phyloP scores from a whole-genome alignment of 306 rosid species.

The Oxytropis ochrocephala region DNA sequence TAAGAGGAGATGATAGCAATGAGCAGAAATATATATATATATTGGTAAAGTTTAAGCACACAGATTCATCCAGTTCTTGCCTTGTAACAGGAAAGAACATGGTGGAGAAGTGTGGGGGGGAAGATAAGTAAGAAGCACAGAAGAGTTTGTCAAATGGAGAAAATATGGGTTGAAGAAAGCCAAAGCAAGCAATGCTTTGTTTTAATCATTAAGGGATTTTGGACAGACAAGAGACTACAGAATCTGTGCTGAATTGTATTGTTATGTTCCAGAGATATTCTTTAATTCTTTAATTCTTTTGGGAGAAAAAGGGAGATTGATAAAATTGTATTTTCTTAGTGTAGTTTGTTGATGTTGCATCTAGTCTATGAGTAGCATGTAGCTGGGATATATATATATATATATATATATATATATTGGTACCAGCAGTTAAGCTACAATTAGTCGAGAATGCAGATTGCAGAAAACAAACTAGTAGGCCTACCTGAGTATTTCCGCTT shows the following conservation, averaged over 20 bases:
- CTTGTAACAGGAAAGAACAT: slow-evolving; percentile 1
- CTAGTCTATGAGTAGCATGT: slow-evolving; percentile 22
- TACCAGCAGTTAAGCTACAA: slow-evolving; percentile 12
- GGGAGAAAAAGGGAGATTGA: slow-evolving; percentile 9
- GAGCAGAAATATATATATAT: not conserved
- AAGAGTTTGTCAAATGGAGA: not conserved
- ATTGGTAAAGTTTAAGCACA: slow-evolving; percentile 18
- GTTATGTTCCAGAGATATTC: slow-evolving; percentile 1
- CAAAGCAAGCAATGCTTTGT: not conserved
- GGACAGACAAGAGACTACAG: not conserved
- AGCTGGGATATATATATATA: slow-evolving; percentile 10
- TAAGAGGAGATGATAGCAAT: slow-evolving; percentile 51
- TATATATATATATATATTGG: no score
- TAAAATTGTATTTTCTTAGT: not conserved
- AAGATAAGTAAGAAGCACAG: not conserved
- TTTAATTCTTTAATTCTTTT: slow-evolving; percentile 23
- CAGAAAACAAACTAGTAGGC: not conserved
- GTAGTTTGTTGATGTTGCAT: slow-evolving; percentile 23
- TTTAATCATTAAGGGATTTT: not conserved
- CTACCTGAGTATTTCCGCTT: not conserved
- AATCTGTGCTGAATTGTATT: slow-evolving; percentile 20
- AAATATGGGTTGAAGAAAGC: not conserved
- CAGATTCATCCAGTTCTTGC: not conserved
- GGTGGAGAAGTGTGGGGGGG: not conserved
- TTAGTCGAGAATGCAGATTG: slow-evolving; percentile 3